These are phyloP conservation scores for Ulmus americana DNA, from an alignment of 331 rosid genomes.

Conservation along the genomic window DNA sequence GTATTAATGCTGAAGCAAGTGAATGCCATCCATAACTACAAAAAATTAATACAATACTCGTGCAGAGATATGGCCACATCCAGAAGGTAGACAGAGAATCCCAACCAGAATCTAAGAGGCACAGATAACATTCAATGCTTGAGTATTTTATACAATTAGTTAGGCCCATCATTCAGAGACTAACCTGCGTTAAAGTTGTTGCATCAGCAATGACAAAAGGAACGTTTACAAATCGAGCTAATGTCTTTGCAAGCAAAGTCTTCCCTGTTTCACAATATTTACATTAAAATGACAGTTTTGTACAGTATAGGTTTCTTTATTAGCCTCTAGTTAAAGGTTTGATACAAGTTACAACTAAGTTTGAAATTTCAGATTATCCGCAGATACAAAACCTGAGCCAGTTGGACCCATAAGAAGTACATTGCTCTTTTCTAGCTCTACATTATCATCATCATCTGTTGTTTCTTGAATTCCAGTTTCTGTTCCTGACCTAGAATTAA, in stretches of 20 bases:
- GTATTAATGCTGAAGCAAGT: too few relatives aligned
- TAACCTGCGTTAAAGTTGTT: conserved; percentile 93
- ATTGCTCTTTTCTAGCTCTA: conserved; percentile 93
- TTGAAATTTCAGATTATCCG: background rate
- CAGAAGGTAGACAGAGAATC: background rate
- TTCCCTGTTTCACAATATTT: conserved; percentile 62
- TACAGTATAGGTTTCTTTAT: background rate
- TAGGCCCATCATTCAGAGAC: conserved; percentile 22
- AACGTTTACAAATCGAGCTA: conserved; percentile 96
- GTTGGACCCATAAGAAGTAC: conserved; percentile 99
- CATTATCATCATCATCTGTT: conserved; percentile 59
- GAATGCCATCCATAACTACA: too few relatives aligned
- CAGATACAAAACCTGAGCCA: conserved; percentile 65
- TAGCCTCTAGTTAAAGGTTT: too few relatives aligned
- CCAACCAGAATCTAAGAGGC: background rate
- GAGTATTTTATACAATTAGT: conserved; percentile 15
- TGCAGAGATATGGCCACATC: background rate
- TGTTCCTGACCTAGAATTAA: conserved; percentile 48
- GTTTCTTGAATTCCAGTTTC: conserved; percentile 44
- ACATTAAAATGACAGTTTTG: conserved; percentile 29
- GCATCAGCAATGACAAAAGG: conserved; percentile 97
- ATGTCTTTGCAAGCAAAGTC: conserved; percentile 88
- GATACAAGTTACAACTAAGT: too few relatives aligned
- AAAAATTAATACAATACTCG: too few relatives aligned
- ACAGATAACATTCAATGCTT: background rate